These are phyloP conservation scores for Rhodotorula sp. DNA, from an alignment of 1,284 basidiomycete genomes.

Conservation along the genomic window DNA sequence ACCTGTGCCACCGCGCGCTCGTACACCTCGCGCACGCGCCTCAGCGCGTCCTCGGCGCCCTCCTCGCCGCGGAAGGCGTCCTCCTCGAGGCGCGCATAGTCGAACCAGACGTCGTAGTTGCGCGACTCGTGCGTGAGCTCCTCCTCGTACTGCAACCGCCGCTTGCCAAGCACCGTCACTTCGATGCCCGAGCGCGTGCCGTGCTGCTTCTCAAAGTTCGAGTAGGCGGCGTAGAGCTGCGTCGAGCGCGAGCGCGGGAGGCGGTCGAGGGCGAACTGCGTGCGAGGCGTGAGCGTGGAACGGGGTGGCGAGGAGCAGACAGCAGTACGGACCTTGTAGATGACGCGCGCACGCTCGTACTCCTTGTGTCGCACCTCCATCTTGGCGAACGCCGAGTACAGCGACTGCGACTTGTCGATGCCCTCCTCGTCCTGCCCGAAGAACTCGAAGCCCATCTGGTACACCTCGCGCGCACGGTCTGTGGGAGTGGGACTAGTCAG, in stretches of 20 bases:
- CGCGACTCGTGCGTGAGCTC: slow-evolving; percentile 81
- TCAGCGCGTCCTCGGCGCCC: slow-evolving; percentile 59
- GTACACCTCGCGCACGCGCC: slow-evolving; percentile 85
- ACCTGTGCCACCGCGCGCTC: slow-evolving; percentile 96
- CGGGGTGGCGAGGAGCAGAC: background rate
- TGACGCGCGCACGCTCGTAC: slow-evolving; percentile 91
- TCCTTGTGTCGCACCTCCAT: slow-evolving; percentile 97
- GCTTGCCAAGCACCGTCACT: slow-evolving; percentile 90
- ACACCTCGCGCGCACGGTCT: slow-evolving; percentile 93
- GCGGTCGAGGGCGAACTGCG: slow-evolving; percentile 84
- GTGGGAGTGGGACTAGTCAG: slow-evolving; percentile 10
- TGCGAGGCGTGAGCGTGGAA: background rate
- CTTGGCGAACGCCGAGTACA: slow-evolving; percentile 94
- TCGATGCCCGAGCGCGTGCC: slow-evolving; percentile 86
- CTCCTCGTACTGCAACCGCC: slow-evolving; percentile 96
- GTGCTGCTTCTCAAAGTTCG: slow-evolving; percentile 98
- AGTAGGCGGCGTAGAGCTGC: slow-evolving; percentile 82
- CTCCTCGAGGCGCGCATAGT: slow-evolving; percentile 91
- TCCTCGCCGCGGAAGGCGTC: slow-evolving; percentile 64
- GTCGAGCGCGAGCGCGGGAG: slow-evolving; percentile 87
- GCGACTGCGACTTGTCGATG: slow-evolving; percentile 93
- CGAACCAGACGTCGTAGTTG: slow-evolving; percentile 99
- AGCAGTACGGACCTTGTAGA: slow-evolving; percentile 74
- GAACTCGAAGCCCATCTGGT: slow-evolving; percentile 94
- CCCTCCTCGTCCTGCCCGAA: slow-evolving; percentile 97